phyloP scores from a whole-genome alignment of 148 eudicot species.

The Vaccinium macrocarpon region DNA sequence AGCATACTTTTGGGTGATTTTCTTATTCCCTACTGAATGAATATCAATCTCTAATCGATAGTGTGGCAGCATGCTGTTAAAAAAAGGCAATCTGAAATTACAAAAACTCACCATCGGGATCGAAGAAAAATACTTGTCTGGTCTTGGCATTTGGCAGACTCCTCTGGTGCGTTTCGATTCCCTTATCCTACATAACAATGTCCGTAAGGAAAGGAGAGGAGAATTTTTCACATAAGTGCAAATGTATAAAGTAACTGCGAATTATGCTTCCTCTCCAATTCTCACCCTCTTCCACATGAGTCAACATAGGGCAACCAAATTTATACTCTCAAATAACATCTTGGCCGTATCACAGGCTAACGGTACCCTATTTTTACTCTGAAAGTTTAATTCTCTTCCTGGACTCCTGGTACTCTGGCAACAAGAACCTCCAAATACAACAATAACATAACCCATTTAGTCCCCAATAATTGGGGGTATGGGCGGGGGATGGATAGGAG shows the following conservation, averaged over 20 bases:
- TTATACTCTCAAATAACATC: not conserved
- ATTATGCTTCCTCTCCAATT: not conserved
- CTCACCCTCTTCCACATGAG: not conserved
- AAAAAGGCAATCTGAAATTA: not conserved
- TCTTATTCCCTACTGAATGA: not conserved
- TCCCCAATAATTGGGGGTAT: too few species aligned
- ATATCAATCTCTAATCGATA: not conserved
- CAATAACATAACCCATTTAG: too few species aligned
- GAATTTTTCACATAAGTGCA: not conserved
- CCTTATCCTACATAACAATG: constrained; percentile 54
- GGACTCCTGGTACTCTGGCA: not conserved
- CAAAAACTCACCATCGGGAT: constrained; percentile 71
- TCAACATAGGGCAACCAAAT: not conserved
- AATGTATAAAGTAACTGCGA: not conserved
- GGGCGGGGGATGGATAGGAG: too few species aligned
- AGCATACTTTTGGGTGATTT: not conserved
- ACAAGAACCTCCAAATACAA: not conserved
- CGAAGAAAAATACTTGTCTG: constrained; percentile 91
- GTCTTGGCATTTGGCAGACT: constrained; percentile 71
- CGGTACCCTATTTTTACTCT: not conserved
- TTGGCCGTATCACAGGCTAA: not conserved
- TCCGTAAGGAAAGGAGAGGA: not conserved
- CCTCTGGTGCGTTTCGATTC: constrained; percentile 63
- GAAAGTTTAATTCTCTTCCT: not conserved
- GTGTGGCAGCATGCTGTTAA: not conserved